Conservation (phyloP, 148 eudicot species). For the Vaccinium myrtillus region DNA sequence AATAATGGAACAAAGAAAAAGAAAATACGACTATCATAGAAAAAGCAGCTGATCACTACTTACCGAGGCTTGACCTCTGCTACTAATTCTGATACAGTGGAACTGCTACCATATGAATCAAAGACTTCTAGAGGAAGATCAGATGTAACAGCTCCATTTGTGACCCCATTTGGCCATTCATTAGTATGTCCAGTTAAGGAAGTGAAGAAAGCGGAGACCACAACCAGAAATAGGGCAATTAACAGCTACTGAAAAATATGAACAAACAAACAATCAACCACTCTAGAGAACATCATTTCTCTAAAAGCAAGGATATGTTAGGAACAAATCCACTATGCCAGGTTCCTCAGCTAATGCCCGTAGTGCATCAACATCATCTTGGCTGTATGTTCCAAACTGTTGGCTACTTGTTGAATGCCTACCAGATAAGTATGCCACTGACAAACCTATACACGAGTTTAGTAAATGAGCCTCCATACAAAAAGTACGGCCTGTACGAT, state of each 20-base stretch:
- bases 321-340: slow-evolving; percentile 70
- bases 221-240: slow-evolving; percentile 9
- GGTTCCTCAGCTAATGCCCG: slow-evolving; percentile 93
- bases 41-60: slow-evolving; percentile 25
- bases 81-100: slow-evolving; percentile 71
- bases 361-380: slow-evolving; percentile 91
- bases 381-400: slow-evolving; percentile 80
- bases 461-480: slow-evolving; percentile 40
- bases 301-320: slow-evolving; percentile 76
- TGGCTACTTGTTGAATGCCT: slow-evolving; percentile 69
- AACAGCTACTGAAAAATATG: not conserved
- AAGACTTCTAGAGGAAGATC: slow-evolving; percentile 57
- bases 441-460: slow-evolving; percentile 62
- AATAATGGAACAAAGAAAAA: not conserved
- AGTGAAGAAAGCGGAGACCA: slow-evolving; percentile 12
- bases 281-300: not conserved
- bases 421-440: slow-evolving; percentile 96
- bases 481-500: not conserved
- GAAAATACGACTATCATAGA: slow-evolving; percentile 4
- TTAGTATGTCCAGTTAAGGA: slow-evolving; percentile 73
- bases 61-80: slow-evolving; percentile 94
- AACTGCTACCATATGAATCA: slow-evolving; percentile 52
- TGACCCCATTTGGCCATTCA: slow-evolving; percentile 91
- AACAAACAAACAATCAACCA: not conserved
- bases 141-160: slow-evolving; percentile 47